Base-by-base conservation (phyloP, 805 yeast genomes). In the Wickerhamiella galacta region DNA sequence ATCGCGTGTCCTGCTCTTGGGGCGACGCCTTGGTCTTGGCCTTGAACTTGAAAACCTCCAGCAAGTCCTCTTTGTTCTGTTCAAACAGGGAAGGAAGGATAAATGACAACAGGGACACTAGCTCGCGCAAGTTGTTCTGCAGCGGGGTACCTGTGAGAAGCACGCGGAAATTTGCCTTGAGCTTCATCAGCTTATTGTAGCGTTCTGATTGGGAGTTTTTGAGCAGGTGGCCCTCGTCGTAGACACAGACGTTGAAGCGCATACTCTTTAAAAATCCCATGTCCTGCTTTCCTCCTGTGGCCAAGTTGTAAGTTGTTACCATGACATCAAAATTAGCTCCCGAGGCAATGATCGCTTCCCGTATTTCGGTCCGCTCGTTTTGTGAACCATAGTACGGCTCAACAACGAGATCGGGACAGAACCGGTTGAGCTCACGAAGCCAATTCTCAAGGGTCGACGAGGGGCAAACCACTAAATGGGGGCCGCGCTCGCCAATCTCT, bases 181-280 rank as follows among this genome's bases (percentile, higher is more conserved):
- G 60, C 46, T 71, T 71, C 93, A 87, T 85, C 39, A 90, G 63
- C 54, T 83, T 87, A 39, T 60, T 64, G 52, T 87, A 90, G 44
- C 99, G 66, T 47, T 87, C 96, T 20, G 90, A 70, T 39, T 68
- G 63, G 3, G 93, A 78, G 54, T 90, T 90, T 52, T 90, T 90
- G 44, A 90, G 63, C 80, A 90, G 75, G 54, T 90, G 99, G 2
- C 99, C 99, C 61, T 90, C 99, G 54, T 90, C 99, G 50, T 81
- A 90, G 1, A 90, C 87, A 39, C 93, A 72, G 43, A 77, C 80
- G 52, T 90, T 82, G 54, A 90, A 90, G 16, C 69, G 64, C 46
- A 75, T 71, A 40, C 68, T 64, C 48, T 72, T 72, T 44, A 90
- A 62, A 48, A 90, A 90, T 19, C 75, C 68, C 45, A 73, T 71